A percentile compares a stretch with the other conserved stretches of the same genome.
Conservation (phyloP, 495 filamentous ascomycete genomes). For the Jackrogersella multiformis region DNA sequence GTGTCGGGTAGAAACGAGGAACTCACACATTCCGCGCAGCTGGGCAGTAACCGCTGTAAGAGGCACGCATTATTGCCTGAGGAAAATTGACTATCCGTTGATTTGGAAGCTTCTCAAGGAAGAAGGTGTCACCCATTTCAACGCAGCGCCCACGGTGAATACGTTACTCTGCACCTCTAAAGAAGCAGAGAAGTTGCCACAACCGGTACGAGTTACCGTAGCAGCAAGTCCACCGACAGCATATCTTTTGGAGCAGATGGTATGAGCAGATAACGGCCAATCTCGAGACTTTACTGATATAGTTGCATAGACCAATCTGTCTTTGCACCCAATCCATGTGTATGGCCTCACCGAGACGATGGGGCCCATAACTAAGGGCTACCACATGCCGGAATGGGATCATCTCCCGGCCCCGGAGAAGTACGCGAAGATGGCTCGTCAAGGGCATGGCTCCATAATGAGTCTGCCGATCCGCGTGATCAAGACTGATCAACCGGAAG, state of each 20-base stretch:
- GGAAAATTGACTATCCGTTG: slow-evolving; percentile 92
- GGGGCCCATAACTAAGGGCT: slow-evolving; percentile 94
- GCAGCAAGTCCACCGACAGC: slow-evolving; percentile 90
- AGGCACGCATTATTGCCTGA: slow-evolving; percentile 92
- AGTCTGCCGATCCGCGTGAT: slow-evolving; percentile 83
- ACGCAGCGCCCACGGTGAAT: slow-evolving; percentile 95
- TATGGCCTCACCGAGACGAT: slow-evolving; percentile 97
- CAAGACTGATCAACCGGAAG: slow-evolving; percentile 75
- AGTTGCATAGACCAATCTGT: slow-evolving; percentile 62
- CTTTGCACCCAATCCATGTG: slow-evolving; percentile 90
- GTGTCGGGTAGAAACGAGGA: slow-evolving; percentile 13
- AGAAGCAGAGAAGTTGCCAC: slow-evolving; percentile 72
- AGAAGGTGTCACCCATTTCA: slow-evolving; percentile 91
- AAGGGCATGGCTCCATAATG: slow-evolving; percentile 89
- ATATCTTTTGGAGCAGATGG: slow-evolving; percentile 93
- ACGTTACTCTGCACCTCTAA: slow-evolving; percentile 83
- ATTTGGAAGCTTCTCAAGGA: slow-evolving; percentile 90
- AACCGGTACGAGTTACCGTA: slow-evolving; percentile 86
- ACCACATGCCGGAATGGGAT: slow-evolving; percentile 85
- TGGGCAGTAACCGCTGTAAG: slow-evolving; percentile 92
- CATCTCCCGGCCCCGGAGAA: slow-evolving; percentile 72
- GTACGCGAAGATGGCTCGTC: slow-evolving; percentile 87
- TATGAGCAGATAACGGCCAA: slow-evolving; percentile 21
- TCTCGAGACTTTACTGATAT: neutral
- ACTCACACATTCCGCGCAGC: slow-evolving; percentile 55